These are phyloP conservation scores for Phytophthora pisi DNA, from an alignment of 352 stramenopile genomes.

Conservation along the genomic window DNA sequence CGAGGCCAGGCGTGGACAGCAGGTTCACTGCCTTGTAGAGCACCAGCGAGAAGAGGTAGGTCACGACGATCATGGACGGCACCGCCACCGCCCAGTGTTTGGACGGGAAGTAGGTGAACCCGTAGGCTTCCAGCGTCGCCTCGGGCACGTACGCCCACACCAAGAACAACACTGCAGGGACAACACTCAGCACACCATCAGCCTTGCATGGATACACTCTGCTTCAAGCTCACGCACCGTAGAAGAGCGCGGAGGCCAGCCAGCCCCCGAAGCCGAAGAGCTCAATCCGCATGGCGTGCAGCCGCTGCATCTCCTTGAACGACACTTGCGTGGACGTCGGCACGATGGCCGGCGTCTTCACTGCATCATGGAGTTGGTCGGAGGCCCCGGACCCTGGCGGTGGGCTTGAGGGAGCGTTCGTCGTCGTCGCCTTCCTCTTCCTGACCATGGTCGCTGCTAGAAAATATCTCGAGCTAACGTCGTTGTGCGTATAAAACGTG, in stretches of 20 bases:
- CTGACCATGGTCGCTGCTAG: constrained; percentile 11
- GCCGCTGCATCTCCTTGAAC: constrained; percentile 83
- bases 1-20: constrained; percentile 65
- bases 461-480: neutral
- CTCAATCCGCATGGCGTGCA: constrained; percentile 86
- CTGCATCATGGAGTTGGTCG: neutral
- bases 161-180: constrained; percentile 76
- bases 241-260: constrained; percentile 79
- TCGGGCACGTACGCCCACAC: constrained; percentile 91
- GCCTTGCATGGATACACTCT: too few species aligned
- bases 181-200: neutral
- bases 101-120: constrained; percentile 89
- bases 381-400: neutral
- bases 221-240: constrained; percentile 45
- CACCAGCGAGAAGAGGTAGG: constrained; percentile 82
- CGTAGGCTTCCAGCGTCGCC: constrained; percentile 71
- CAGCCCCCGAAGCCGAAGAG: constrained; percentile 88
- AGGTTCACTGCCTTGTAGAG: constrained; percentile 89
- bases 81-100: constrained; percentile 91
- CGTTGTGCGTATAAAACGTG: neutral
- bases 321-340: constrained; percentile 43
- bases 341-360: neutral
- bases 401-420: constrained; percentile 7
- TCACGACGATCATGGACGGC: constrained; percentile 84
- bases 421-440: constrained; percentile 20